Conservation (phyloP, 2,329 filamentous ascomycete genomes). For the Arthrinium puccinioides region DNA sequence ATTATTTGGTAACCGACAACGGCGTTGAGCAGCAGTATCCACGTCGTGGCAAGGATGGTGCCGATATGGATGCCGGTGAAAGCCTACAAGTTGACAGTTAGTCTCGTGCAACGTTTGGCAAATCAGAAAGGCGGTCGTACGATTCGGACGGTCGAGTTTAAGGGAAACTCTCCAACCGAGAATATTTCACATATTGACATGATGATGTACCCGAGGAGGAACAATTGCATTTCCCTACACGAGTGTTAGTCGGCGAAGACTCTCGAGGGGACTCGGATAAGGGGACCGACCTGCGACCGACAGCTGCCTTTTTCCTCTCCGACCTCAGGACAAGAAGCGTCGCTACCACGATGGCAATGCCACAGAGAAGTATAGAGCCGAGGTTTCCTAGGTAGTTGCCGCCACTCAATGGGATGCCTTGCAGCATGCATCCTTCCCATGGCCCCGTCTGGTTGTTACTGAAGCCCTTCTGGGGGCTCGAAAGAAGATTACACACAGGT, state of each 20-base stretch:
- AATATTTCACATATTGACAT: slow-evolving; percentile 96
- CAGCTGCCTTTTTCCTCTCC: slow-evolving; percentile 85
- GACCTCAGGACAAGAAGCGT: slow-evolving; percentile 69
- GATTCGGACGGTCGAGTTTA: slow-evolving; percentile 62
- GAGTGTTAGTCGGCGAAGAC: slow-evolving; percentile 9
- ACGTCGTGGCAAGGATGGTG: slow-evolving; percentile 78
- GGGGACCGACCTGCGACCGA: slow-evolving; percentile 70
- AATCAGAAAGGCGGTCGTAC: slow-evolving; percentile 40
- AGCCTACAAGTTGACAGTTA: slow-evolving; percentile 44
- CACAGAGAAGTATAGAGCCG: slow-evolving; percentile 83
- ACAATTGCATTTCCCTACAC: slow-evolving; percentile 88
- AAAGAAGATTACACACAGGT: slow-evolving; percentile 76
- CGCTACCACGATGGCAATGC: slow-evolving; percentile 64
- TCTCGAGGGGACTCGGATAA: background rate
- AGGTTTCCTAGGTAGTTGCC: slow-evolving; percentile 70
- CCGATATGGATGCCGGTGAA: slow-evolving; percentile 90
- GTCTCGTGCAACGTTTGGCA: slow-evolving; percentile 1
- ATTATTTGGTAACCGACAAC: slow-evolving; percentile 88
- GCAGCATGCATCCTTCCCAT: slow-evolving; percentile 66
- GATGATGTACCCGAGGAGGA: slow-evolving; percentile 78
- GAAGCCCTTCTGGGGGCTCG: slow-evolving; percentile 19
- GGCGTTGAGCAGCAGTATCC: slow-evolving; percentile 88
- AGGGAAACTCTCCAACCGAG: slow-evolving; percentile 81
- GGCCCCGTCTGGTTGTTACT: slow-evolving; percentile 50
- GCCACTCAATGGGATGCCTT: slow-evolving; percentile 64